Conservation (phyloP, 2,329 filamentous ascomycete genomes). For the Apiospora rasikravindrae region DNA sequence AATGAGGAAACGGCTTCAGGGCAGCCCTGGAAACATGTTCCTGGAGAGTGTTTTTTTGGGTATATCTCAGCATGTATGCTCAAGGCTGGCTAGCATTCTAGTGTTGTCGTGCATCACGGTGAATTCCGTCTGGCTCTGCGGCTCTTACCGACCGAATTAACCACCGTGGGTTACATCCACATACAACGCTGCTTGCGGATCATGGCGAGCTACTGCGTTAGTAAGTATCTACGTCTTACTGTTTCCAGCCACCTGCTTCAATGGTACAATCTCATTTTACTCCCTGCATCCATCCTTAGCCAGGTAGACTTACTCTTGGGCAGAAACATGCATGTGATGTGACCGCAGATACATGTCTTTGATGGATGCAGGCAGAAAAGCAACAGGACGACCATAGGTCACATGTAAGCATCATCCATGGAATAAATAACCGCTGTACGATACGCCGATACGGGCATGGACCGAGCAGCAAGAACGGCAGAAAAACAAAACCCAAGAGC, state of each 20-base stretch:
- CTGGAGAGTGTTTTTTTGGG: background rate
- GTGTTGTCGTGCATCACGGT: background rate
- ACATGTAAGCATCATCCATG: background rate
- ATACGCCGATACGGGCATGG: background rate
- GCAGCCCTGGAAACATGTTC: background rate
- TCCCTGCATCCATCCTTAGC: background rate
- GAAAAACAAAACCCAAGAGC: background rate
- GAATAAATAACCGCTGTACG: background rate
- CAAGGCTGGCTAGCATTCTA: background rate
- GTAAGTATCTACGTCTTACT: background rate
- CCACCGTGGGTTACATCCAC: constrained; percentile 14
- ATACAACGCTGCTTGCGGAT: constrained; percentile 7
- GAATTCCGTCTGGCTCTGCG: constrained; percentile 1
- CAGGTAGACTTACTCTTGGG: background rate
- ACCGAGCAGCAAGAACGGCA: background rate
- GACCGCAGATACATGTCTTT: background rate
- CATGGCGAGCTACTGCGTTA: background rate
- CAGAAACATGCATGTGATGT: background rate
- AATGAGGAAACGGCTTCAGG: background rate
- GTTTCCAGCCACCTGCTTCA: background rate
- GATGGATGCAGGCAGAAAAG: background rate
- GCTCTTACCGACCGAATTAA: constrained; percentile 13
- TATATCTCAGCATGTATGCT: background rate
- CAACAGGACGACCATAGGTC: background rate
- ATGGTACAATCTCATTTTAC: background rate